phyloP scores from a whole-genome alignment of 371 early-diverging fungal genomes.

The Zychaea mexicana region DNA sequence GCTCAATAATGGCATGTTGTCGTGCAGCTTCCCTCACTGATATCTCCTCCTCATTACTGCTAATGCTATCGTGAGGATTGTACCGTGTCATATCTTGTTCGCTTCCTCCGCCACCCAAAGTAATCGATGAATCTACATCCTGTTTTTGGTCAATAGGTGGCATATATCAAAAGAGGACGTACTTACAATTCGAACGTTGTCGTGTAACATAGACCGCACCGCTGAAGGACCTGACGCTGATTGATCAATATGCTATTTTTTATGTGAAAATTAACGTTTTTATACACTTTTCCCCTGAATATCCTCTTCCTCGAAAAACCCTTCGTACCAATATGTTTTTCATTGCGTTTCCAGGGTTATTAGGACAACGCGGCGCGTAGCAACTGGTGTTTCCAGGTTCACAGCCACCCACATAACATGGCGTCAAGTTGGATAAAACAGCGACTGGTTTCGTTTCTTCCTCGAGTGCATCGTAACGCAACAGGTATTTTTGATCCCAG shows the following conservation, averaged over 20 bases:
- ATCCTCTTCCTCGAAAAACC: no score
- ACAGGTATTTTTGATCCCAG: background rate
- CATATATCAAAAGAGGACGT: background rate
- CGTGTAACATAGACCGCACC: background rate
- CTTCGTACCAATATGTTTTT: constrained; percentile 5
- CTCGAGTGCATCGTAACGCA: background rate
- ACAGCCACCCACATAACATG: constrained; percentile 15
- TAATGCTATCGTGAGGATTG: background rate
- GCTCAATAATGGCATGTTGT: background rate
- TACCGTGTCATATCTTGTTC: no score
- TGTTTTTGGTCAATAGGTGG: background rate
- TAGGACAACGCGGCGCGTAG: constrained; percentile 20
- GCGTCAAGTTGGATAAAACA: constrained; percentile 10
- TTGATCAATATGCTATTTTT: background rate
- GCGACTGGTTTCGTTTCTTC: constrained; percentile 9
- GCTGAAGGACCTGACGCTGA: background rate
- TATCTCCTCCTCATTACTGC: background rate
- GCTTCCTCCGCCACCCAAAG: no score
- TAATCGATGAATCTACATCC: background rate
- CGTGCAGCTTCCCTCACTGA: background rate
- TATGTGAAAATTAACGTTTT: background rate
- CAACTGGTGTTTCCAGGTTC: constrained; percentile 9
- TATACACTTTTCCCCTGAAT: no score
- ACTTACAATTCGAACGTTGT: background rate
- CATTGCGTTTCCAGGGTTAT: background rate